Conservation (phyloP, 2,329 filamentous ascomycete species). For the Trichoderma sp. region DNA sequence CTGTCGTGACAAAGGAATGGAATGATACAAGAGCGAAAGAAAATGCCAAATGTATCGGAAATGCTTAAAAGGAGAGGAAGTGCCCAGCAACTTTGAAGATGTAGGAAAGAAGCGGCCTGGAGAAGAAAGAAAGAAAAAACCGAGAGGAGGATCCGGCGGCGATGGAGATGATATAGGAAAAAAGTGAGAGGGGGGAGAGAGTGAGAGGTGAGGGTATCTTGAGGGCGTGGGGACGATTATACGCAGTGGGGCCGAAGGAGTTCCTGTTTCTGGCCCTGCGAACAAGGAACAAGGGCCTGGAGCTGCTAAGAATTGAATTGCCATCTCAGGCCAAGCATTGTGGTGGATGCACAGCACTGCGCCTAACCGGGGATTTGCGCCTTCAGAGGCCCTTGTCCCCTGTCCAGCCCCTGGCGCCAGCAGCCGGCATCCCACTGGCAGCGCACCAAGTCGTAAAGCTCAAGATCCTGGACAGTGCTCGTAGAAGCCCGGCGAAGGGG, state of each 20-base stretch:
- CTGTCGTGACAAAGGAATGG: constrained; percentile 29
- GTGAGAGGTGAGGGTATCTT: constrained; percentile 3
- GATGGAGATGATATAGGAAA: constrained; percentile 11
- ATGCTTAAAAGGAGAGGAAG: constrained; percentile 33
- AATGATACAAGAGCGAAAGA: constrained; percentile 31
- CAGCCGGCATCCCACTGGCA: not conserved
- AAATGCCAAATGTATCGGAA: constrained; percentile 26
- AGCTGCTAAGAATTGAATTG: not conserved
- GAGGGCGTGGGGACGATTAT: not conserved
- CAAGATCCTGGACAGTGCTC: not conserved
- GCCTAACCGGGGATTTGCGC: not conserved
- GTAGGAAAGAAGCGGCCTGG: constrained; percentile 21
- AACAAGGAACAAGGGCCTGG: not conserved
- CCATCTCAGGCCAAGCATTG: not conserved
- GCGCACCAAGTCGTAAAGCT: not conserved
- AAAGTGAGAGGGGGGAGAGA: not conserved
- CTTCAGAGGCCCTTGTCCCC: not conserved
- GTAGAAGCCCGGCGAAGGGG: not conserved
- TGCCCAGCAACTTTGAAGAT: constrained; percentile 32
- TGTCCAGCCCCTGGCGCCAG: constrained; percentile 12
- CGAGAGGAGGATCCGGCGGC: constrained; percentile 6
- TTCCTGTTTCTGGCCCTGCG: not conserved
- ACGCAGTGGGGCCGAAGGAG: constrained; percentile 11
- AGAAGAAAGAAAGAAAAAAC: constrained; percentile 25
- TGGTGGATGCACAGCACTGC: not conserved